Base-by-base conservation (phyloP, 805 yeast genomes). In the Lipomyces spencermartinsiae region DNA sequence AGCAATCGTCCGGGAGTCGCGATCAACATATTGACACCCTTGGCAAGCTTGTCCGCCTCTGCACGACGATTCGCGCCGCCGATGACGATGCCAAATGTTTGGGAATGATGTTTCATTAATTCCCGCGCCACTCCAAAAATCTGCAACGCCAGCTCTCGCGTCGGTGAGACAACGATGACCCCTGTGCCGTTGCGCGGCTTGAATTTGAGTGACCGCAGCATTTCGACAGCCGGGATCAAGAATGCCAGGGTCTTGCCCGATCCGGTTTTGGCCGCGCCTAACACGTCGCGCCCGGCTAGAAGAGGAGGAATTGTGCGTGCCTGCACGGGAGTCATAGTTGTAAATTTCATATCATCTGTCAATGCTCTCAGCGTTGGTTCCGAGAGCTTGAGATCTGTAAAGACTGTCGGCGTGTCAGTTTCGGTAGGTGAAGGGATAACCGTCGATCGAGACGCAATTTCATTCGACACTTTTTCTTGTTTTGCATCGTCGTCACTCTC, bases 191-290 rank as follows among this genome's bases (percentile, higher is more conserved):
- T 96, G 83, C 98, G 87, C 64, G 99, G 98, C 80, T 94, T 95
- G 83, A 93, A 95, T 78, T 90, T 92, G 75, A 95, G 84, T 19
- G 97, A 88, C 77, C 93, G 90, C 64, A 95, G 84, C 81, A 93
- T 82, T 81, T 95, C 99, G 72, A 95, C 89, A 39, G 99, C 99
- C 14, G 99, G 99, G 68, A 95, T 85, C 76, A 95, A 83, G 75
- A 95, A 95, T 9, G 99, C 98, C 69, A 96, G 82, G 0, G 99
- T 95, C 82, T 95, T 95, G 78, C 99, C 99, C 0, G 98, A 93
- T 64, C 99, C 99, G 2, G 99, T 95, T 81, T 93, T 94, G 66
- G 99, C 99, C n/a, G 99, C 99, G 73, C 99, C 99, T 64, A 95
- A 84, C 25, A 96, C 98, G 80, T 95, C 99, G 74, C 94, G 87